Conservation (phyloP, 768 basidiomycete species). For the Exidia glandulosa region DNA sequence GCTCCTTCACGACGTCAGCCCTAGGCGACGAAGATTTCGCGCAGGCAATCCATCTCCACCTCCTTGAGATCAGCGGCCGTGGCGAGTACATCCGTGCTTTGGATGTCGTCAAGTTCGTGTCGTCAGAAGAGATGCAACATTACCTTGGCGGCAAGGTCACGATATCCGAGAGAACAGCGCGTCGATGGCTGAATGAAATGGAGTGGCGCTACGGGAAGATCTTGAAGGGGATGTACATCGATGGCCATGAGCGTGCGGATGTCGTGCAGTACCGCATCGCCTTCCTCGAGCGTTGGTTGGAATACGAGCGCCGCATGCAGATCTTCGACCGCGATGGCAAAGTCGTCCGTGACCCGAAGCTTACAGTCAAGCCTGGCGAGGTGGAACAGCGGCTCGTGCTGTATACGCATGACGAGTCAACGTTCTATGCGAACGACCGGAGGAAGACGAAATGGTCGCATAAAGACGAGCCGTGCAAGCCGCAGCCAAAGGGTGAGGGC, state of each 20-base stretch:
- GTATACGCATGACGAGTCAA: slow-evolving; percentile 1
- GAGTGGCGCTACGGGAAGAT: slow-evolving; percentile 19
- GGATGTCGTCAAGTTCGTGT: slow-evolving; percentile 23
- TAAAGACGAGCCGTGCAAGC: neutral
- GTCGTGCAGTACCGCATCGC: slow-evolving; percentile 8
- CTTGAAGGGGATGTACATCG: slow-evolving; percentile 26
- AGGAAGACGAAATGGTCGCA: neutral
- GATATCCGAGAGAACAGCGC: slow-evolving; percentile 19
- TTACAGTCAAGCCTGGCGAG: neutral
- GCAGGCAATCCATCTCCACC: slow-evolving; percentile 17
- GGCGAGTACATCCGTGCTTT: slow-evolving; percentile 15
- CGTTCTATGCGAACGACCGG: slow-evolving; percentile 1
- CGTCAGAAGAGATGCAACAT: slow-evolving; percentile 6
- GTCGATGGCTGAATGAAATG: slow-evolving; percentile 23
- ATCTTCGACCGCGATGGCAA: slow-evolving; percentile 1
- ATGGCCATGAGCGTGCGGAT: slow-evolving; percentile 24
- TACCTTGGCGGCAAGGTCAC: slow-evolving; percentile 1
- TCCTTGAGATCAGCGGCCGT: slow-evolving; percentile 15
- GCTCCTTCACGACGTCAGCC: slow-evolving; percentile 11
- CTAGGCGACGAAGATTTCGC: slow-evolving; percentile 25
- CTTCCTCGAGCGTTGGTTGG: neutral
- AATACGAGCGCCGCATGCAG: slow-evolving; percentile 2
- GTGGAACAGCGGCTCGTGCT: neutral
- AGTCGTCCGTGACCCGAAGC: neutral
- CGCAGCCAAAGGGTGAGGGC: neutral